Percentiles rank a stretch among this genome's conserved stretches.
phyloP scores from a whole-genome alignment of 1,284 basidiomycete species.

The Cutaneotrichosporon curvatum region DNA sequence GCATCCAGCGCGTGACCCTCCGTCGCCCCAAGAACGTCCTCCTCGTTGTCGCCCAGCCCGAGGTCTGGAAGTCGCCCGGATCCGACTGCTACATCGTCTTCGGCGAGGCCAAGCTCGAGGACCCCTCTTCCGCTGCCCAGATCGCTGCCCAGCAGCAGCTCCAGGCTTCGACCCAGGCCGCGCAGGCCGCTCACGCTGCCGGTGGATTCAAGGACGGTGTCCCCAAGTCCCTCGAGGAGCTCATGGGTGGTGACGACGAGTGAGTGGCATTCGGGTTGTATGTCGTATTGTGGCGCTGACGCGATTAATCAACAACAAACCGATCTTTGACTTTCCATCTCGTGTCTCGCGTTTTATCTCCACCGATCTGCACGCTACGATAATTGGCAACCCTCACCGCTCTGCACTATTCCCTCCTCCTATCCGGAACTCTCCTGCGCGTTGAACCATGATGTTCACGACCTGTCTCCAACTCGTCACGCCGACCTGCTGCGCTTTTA shows the following conservation, averaged over 20 bases:
- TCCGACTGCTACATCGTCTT: constrained; percentile 99
- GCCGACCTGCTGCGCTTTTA: neutral
- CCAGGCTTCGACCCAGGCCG: constrained; percentile 48
- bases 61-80: constrained; percentile 95
- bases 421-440: no score
- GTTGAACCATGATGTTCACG: no score
- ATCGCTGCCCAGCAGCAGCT: constrained; percentile 78
- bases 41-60: constrained; percentile 86
- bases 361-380: no score
- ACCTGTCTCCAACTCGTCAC: neutral
- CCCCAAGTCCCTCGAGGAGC: constrained; percentile 54
- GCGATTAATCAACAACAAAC: neutral
- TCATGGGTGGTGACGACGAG: constrained; percentile 57
- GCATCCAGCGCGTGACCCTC: constrained; percentile 91
- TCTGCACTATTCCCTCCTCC: no score
- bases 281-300: neutral
- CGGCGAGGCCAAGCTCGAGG: constrained; percentile 96
- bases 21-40: constrained; percentile 91
- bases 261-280: constrained; percentile 23
- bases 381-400: no score
- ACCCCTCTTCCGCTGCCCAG: constrained; percentile 79
- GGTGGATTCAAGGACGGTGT: constrained; percentile 50
- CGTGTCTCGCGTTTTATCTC: no score
- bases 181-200: constrained; percentile 41
- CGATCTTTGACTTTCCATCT: no score